Evolutionary conservation across 345 rosid species (phyloP).

Genomic region (Sapria himalayana): DNA sequence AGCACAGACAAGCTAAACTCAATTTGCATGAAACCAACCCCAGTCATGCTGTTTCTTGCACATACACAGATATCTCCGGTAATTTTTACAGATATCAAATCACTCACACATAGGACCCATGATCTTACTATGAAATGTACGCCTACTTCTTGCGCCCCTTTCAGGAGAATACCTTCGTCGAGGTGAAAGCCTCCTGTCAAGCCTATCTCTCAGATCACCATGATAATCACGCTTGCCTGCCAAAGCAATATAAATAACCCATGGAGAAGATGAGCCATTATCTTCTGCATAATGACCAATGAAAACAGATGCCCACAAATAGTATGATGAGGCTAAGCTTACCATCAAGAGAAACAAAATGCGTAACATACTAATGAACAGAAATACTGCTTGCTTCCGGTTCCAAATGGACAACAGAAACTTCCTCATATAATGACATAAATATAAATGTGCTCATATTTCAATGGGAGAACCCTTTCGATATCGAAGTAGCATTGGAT

Average conservation of each 20-base stretch:
- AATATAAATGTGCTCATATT: constrained; percentile 20
- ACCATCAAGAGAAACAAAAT: constrained; percentile 26
- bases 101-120: no score
- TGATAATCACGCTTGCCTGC: constrained; percentile 43
- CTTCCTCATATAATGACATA: constrained; percentile 22
- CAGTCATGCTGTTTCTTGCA: no score
- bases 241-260: constrained; percentile 12
- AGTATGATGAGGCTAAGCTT: constrained; percentile 19
- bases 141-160: constrained; percentile 25
- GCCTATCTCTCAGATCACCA: constrained; percentile 68
- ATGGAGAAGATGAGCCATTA: constrained; percentile 10
- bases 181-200: constrained; percentile 57
- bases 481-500: constrained; percentile 14
- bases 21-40: no score
- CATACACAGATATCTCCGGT: no score
- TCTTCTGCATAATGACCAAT: constrained; percentile 8
- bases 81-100: no score
- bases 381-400: constrained; percentile 34
- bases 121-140: constrained; percentile 31
- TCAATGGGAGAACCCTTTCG: constrained; percentile 14
- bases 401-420: constrained; percentile 28
- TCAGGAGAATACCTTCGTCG: constrained; percentile 30
- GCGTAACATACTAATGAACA: constrained; percentile 29
- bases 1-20: no score
- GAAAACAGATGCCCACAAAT: constrained; percentile 13